These are phyloP conservation scores for Populus trichocarpa DNA, from an alignment of 441 rosid genomes.

Conservation along the genomic window DNA sequence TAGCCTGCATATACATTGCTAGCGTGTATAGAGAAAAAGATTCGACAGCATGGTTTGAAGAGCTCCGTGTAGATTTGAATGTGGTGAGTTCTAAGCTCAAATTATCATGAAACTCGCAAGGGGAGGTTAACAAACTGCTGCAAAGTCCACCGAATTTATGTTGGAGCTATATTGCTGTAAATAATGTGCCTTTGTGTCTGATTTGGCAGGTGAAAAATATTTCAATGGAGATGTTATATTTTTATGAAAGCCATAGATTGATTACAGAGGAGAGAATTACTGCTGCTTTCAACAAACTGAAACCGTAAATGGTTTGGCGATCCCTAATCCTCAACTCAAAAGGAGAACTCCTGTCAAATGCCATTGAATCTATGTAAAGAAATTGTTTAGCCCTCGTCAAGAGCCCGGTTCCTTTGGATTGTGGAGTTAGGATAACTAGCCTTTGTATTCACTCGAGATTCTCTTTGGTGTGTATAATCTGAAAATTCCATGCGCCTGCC, in stretches of 20 bases:
- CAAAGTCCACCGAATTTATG: background rate
- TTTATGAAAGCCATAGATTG: conserved; percentile 65
- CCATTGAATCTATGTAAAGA: no score
- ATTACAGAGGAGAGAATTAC: conserved; percentile 55
- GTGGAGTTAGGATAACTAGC: no score
- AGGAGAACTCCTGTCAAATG: background rate
- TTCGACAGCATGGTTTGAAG: conserved; percentile 89
- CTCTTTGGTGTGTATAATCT: no score
- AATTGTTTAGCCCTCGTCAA: no score
- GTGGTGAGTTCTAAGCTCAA: conserved; percentile 50
- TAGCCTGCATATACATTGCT: conserved; percentile 89
- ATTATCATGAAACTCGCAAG: background rate
- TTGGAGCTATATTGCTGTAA: background rate
- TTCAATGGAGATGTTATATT: conserved; percentile 82
- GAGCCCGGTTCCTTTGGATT: no score
- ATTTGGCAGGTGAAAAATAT: conserved; percentile 78
- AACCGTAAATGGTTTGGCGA: conserved; percentile 24
- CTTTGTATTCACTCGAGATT: no score
- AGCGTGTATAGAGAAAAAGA: conserved; percentile 74
- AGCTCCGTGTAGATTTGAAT: conserved; percentile 91
- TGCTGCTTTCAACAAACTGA: conserved; percentile 66
- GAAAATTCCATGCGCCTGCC: no score
- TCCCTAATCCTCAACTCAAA: background rate
- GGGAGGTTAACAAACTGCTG: background rate
- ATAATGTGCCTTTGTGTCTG: background rate